Conservation (phyloP, 2,329 filamentous ascomycete species). For the Aspergillus quadricinctus region DNA sequence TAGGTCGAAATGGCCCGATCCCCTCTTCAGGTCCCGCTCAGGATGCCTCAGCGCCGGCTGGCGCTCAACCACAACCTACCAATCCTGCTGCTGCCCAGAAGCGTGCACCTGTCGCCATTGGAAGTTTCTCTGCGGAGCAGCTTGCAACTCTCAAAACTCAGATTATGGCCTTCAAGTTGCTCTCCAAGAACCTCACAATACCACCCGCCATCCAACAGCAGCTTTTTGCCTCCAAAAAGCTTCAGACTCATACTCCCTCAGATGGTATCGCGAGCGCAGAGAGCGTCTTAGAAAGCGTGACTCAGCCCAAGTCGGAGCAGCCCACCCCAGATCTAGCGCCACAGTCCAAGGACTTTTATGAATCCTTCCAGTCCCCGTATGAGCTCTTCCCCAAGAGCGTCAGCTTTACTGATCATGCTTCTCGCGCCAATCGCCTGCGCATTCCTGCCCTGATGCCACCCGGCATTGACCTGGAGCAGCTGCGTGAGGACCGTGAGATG, state of each 20-base stretch:
- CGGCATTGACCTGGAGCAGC: conserved; percentile 79
- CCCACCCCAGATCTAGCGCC: conserved; percentile 20
- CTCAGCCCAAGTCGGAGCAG: conserved; percentile 32
- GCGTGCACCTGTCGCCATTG: conserved; percentile 30
- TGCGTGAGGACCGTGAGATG: conserved; percentile 81
- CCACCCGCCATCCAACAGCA: conserved; percentile 74
- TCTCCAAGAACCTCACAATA: conserved; percentile 82
- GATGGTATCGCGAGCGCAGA: conserved; percentile 31
- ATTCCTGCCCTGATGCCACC: conserved; percentile 85
- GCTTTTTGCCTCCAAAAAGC: conserved; percentile 62
- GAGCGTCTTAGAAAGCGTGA: conserved; percentile 36
- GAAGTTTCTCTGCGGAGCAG: conserved; percentile 74
- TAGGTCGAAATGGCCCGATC: conserved; percentile 35
- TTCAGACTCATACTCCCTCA: conserved; percentile 34
- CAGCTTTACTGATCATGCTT: conserved; percentile 73
- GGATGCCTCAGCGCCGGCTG: conserved; percentile 18
- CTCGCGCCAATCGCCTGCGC: conserved; percentile 70
- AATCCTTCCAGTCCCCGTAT: conserved; percentile 72
- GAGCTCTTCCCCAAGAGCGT: conserved; percentile 56
- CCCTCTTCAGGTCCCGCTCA: conserved; percentile 27
- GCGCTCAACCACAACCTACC: conserved; percentile 17
- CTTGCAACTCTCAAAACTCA: conserved; percentile 74
- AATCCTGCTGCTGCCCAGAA: conserved; percentile 23
- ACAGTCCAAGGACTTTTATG: conserved; percentile 51
- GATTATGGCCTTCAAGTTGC: conserved; percentile 83